phyloP scores from a whole-genome alignment of 306 rosid genomes.

The Cercis canadensis region DNA sequence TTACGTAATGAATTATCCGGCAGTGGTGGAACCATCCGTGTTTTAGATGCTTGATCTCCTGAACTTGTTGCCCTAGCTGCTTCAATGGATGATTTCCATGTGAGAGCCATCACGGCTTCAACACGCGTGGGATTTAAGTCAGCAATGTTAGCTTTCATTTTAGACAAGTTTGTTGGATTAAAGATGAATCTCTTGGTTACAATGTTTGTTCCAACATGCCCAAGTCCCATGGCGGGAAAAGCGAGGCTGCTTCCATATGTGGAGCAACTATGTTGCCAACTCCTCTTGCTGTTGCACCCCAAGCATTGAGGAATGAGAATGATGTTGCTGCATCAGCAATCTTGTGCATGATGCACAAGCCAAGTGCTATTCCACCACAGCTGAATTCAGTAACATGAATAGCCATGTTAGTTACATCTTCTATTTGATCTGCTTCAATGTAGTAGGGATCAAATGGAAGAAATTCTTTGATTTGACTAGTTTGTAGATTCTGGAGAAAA shows the following conservation, averaged over 20 bases:
- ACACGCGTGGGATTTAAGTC: slow-evolving; percentile 13
- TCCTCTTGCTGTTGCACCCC: background rate
- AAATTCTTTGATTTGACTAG: background rate
- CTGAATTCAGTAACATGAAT: background rate
- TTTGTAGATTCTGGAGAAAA: background rate
- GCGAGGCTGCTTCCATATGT: background rate
- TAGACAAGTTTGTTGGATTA: background rate
- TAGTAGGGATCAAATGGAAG: background rate
- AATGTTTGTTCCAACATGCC: background rate
- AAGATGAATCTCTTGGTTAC: slow-evolving; percentile 11
- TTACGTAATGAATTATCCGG: slow-evolving; percentile 19
- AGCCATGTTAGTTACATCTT: background rate
- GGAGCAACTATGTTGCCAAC: background rate
- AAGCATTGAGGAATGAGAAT: background rate
- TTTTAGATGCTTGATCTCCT: background rate
- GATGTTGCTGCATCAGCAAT: background rate
- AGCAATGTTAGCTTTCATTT: too few species aligned
- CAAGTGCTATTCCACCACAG: slow-evolving; percentile 12
- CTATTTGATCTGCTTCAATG: too few species aligned
- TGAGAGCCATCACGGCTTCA: slow-evolving; percentile 32
- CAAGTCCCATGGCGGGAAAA: background rate
- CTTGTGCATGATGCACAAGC: background rate
- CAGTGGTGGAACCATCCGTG: slow-evolving; percentile 13
- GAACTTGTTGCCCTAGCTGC: background rate
- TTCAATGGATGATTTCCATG: slow-evolving; percentile 24